Conservation (phyloP, 768 basidiomycete species). For the Suillus spraguei region DNA sequence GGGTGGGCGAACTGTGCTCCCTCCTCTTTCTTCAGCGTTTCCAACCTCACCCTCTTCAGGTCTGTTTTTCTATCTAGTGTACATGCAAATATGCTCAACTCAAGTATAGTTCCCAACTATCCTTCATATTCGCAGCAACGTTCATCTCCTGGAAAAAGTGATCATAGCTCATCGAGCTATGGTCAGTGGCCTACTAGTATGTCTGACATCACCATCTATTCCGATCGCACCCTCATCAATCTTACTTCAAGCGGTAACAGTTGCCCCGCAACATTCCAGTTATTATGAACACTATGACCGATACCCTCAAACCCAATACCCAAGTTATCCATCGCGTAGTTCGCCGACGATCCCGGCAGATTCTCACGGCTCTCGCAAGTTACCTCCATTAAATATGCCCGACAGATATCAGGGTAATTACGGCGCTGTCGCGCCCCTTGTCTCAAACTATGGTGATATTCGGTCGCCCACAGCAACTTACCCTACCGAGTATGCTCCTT, state of each 20-base stretch:
- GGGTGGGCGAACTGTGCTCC: conserved; percentile 89
- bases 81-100: conserved; percentile 57
- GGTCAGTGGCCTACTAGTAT: conserved; percentile 45
- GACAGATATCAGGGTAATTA: conserved; percentile 52
- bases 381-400: conserved; percentile 56
- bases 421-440: conserved; percentile 37
- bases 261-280: conserved; percentile 46
- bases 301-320: conserved; percentile 43
- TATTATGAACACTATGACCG: conserved; percentile 63
- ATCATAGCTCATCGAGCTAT: conserved; percentile 54
- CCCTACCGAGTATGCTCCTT: conserved; percentile 53
- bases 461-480: conserved; percentile 70
- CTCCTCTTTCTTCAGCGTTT: conserved; percentile 83
- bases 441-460: conserved; percentile 45
- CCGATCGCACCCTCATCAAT: conserved; percentile 9
- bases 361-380: conserved; percentile 55
- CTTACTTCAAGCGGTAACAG: conserved; percentile 28
- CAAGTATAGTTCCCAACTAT: conserved; percentile 58
- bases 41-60: conserved; percentile 91
- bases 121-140: conserved; percentile 67
- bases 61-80: conserved; percentile 68
- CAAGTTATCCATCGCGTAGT: conserved; percentile 49
- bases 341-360: conserved; percentile 50
- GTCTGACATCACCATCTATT: conserved; percentile 22
- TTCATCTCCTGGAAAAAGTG: conserved; percentile 61